Evolutionary conservation across 2,329 filamentous ascomycete species (phyloP).

Genomic region (Cladosporium velox): DNA sequence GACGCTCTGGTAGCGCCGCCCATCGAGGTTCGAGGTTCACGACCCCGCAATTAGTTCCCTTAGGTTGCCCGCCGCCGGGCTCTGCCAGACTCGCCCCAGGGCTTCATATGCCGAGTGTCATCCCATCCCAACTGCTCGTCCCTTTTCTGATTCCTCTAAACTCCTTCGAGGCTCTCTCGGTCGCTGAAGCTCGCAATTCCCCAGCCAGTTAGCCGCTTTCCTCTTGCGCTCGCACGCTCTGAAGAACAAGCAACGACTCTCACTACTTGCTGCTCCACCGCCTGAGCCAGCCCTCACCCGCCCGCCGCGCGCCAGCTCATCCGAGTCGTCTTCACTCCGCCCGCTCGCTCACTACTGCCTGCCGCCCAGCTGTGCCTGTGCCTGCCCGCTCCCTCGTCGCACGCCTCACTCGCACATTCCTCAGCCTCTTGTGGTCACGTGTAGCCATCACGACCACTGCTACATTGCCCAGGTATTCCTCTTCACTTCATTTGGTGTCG

Average conservation of each 20-base stretch:
- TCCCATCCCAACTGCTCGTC: constrained; percentile 12
- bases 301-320: not conserved
- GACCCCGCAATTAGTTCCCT: not conserved
- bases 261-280: not conserved
- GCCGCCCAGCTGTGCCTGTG: not conserved
- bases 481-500: not conserved
- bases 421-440: constrained; percentile 2
- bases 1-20: not conserved
- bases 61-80: not conserved
- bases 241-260: not conserved
- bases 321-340: not conserved
- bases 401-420: not conserved
- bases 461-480: not conserved
- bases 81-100: not conserved
- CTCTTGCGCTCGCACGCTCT: not conserved
- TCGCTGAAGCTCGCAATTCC: not conserved
- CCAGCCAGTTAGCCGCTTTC: constrained; percentile 11
- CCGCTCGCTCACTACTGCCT: not conserved
- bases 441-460: not conserved
- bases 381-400: not conserved
- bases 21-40: not conserved
- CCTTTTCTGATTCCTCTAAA: constrained; percentile 15
- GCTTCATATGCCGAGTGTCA: constrained; percentile 3
- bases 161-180: constrained; percentile 3
- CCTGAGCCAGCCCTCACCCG: not conserved